Conservation (phyloP, 805 yeast genomes). For the Maudiozyma serrabonitensis region DNA sequence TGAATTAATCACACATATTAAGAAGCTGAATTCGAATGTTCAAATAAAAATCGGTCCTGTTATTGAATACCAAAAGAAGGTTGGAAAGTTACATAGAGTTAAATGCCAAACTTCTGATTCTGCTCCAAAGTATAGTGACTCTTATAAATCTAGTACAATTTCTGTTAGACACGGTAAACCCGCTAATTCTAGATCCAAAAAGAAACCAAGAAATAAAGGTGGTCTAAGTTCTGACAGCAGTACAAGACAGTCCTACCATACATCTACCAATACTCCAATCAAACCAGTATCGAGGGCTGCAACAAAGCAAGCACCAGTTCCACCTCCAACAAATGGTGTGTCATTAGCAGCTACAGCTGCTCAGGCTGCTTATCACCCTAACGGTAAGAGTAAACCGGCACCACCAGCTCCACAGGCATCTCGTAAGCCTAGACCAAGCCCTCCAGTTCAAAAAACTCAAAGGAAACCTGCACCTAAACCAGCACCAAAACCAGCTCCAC, state of each 20-base stretch:
- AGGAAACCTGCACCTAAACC: constrained; percentile 32
- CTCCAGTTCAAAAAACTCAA: constrained; percentile 36
- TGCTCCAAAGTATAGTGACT: constrained; percentile 61
- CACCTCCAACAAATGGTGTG: constrained; percentile 21
- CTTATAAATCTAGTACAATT: constrained; percentile 82
- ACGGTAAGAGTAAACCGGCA: constrained; percentile 21
- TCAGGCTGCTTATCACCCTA: constrained; percentile 28
- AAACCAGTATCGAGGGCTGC: constrained; percentile 22
- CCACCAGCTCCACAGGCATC: constrained; percentile 9
- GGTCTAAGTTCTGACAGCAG: constrained; percentile 5
- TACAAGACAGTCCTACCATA: constrained; percentile 9
- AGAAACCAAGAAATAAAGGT: constrained; percentile 57
- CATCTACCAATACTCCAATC: constrained; percentile 8
- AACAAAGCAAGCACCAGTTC: constrained; percentile 27
- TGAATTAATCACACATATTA: constrained; percentile 70
- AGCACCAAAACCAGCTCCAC: constrained; percentile 6
- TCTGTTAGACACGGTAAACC: constrained; percentile 75
- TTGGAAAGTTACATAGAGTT: constrained; percentile 67
- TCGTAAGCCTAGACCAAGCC: constrained; percentile 17
- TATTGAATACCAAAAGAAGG: constrained; percentile 80
- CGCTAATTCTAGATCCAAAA: constrained; percentile 56
- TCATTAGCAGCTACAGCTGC: constrained; percentile 35
- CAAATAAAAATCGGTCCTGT: constrained; percentile 59
- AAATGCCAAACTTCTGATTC: constrained; percentile 53
- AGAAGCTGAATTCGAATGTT: constrained; percentile 47